phyloP scores from a whole-genome alignment of 2,329 filamentous ascomycete genomes.

The Paecilomyces sp. region DNA sequence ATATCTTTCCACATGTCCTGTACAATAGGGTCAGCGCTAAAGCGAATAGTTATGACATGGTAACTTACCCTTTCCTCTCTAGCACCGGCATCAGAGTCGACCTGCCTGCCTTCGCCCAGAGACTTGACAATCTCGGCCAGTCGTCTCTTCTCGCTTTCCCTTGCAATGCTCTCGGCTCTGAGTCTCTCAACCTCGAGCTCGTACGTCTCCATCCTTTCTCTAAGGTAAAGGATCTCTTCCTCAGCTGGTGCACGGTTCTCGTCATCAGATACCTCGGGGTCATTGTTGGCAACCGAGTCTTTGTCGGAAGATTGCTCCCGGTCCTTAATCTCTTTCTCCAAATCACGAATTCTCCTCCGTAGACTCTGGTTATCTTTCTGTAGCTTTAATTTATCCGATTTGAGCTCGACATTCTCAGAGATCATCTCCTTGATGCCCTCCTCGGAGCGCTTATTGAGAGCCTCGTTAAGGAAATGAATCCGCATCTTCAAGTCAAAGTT shows the following conservation, averaged over 20 bases:
- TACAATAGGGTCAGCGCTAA: slow-evolving; percentile 9
- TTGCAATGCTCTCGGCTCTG: slow-evolving; percentile 66
- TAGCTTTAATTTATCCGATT: slow-evolving; percentile 79
- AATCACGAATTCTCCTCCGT: slow-evolving; percentile 71
- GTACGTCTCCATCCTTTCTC: slow-evolving; percentile 79
- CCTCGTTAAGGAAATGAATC: slow-evolving; percentile 93
- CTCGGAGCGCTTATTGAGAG: slow-evolving; percentile 85
- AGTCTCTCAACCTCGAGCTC: slow-evolving; percentile 77
- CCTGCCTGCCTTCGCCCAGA: slow-evolving; percentile 47
- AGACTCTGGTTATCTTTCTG: slow-evolving; percentile 86
- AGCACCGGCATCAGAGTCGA: slow-evolving; percentile 44
- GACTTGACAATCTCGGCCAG: slow-evolving; percentile 73
- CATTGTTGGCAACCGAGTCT: slow-evolving; percentile 37
- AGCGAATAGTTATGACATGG: background rate
- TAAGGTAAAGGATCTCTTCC: slow-evolving; percentile 76
- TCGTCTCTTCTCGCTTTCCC: slow-evolving; percentile 78
- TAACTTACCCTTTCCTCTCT: slow-evolving; percentile 40
- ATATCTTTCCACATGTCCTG: slow-evolving; percentile 92
- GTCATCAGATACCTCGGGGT: slow-evolving; percentile 35
- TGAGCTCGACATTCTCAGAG: slow-evolving; percentile 91
- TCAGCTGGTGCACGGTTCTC: slow-evolving; percentile 59
- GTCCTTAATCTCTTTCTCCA: slow-evolving; percentile 70
- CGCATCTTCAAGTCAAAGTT: slow-evolving; percentile 97
- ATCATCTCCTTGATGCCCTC: slow-evolving; percentile 98
- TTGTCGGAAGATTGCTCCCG: slow-evolving; percentile 43